A percentile compares a stretch with the other conserved stretches of the same genome.
Evolutionary conservation across 345 rosid species (phyloP).

Genomic region (Sisymbrium altissimum): DNA sequence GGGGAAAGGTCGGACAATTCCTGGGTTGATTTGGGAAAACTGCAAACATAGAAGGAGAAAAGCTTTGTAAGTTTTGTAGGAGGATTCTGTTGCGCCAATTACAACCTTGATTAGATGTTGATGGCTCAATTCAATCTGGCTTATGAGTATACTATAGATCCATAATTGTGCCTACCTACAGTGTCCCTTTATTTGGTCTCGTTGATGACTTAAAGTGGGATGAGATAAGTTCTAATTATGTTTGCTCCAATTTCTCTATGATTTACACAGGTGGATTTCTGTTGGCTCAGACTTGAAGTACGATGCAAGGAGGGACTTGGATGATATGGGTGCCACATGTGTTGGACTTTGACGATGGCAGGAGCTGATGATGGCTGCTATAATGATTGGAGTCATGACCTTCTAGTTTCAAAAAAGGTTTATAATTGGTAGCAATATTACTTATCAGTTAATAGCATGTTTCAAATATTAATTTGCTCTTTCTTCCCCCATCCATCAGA

Average conservation of each 20-base stretch:
- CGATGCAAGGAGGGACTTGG: constrained; percentile 97
- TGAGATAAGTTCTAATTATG: neutral
- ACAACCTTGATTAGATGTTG: neutral
- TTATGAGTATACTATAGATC: neutral
- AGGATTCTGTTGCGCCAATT: neutral
- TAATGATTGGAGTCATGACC: constrained; percentile 82
- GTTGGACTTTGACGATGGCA: constrained; percentile 39
- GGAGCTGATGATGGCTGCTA: constrained; percentile 88
- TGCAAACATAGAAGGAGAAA: constrained; percentile 83
- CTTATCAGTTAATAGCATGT: neutral
- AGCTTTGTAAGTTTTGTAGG: constrained; percentile 61
- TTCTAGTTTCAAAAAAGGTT: constrained; percentile 77
- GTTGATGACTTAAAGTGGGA: constrained; percentile 1
- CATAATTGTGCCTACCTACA: constrained; percentile 1
- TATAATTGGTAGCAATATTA: neutral
- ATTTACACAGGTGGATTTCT: constrained; percentile 87
- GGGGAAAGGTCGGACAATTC: constrained; percentile 97
- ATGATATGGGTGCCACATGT: constrained; percentile 84
- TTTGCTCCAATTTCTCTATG: constrained; percentile 16
- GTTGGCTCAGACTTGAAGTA: constrained; percentile 95
- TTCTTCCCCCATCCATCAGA: constrained; percentile 43
- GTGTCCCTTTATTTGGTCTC: neutral
- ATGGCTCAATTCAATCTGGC: neutral
- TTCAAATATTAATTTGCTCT: constrained; percentile 17
- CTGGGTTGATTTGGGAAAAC: constrained; percentile 95